Base-by-base conservation (phyloP, 345 rosid genomes). In the Citrus glauca region DNA sequence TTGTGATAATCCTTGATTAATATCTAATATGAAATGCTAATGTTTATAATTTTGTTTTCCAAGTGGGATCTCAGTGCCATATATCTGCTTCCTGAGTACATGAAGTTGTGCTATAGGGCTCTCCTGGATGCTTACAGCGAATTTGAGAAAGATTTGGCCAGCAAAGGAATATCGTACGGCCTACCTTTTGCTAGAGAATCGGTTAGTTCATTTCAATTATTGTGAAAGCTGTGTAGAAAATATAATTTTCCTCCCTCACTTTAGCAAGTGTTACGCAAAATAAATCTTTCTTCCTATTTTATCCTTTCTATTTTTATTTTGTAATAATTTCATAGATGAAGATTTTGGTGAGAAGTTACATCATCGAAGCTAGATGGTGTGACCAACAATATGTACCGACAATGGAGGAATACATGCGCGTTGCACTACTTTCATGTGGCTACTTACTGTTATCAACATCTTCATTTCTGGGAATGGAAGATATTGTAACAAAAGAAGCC, bases 361-460 rank as follows among this genome's bases (percentile, higher is more conserved):
- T 71, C 9, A 19, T 28, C 2, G 87, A 86, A 77, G 84, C 87
- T 7, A 75, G 57, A 56, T 86, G 87, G 85, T 45, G 69, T 3
- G 57, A 84, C 32, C 28, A 35, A 25, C 4, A 63, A 2, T 35
- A 80, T 70, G 55, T 61, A 27, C 87, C 87, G 2, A 75, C 79
- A 5, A 28, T 79, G 53, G 85, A 87, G 27, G 82, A 84, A 79
- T 87, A 82, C 73, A 40, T 77, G 83, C 5, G 25, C 8, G 57
- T 66, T 38, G 79, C 82, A 22, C 11, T 74, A 16, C n/a, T 61
- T 7, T 30, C 80, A 19, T 27, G 56, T 62, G 80, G 67, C 4
- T 74, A 77, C 66, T 27, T 33, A 14, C 6, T 78, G 67, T 66
- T 83, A 42, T 28, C 82, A 33, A 40, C 62, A 1, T 28, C 80